Evolutionary conservation across 1,139 yeast species (phyloP), one percentile per base, ranked within the genome.

Genomic region (Geotrichum australiense): DNA sequence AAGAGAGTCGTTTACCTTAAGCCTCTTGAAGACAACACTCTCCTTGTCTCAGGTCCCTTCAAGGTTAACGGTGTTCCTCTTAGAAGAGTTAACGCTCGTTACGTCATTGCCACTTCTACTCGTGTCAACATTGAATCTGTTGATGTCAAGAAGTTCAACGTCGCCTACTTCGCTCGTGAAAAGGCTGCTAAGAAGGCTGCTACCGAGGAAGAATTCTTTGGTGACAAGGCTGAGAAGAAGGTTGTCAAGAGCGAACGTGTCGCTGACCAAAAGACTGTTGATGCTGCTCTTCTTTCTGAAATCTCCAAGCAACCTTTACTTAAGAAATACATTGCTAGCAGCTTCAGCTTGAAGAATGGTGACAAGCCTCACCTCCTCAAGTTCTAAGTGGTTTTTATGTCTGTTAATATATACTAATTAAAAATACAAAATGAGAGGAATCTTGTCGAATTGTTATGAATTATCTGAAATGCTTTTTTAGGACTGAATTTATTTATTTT

Each of bases 41-140:
- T 93, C 66, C 84, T 91, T 69, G 96, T 91, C 57, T 75, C 96
- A 53, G 99, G 99, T 69, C 99, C 99, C 67, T 93, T 91, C 95
- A 93, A 91, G 82, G 86, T 91, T 65, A 93, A 93, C 74, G 98
- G 98, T 79, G 99, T 91, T 60, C 98, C 99, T 71, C 81, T 91
- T 71, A 86, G 96, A 81, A 86, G 98, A 80, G 97, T 91, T 58
- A 91, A 91, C 73, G 81, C 97, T 63, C 87, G 96, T 73, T 93
- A 91, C 76, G 97, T 91, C 64, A 91, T 91, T 74, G 98, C 97
- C 64, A 93, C 98, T 67, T 87, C 96, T 59, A 91, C 98, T 72
- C 73, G 77, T 70, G 85, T 91, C 63, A 71, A 78, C 58, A 79
- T 89, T 61, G 74, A 77, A 50, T 74, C 80, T 58, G 87, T 89